Percentiles rank a stretch among this genome's conserved stretches.
Conservation (phyloP, 2,329 filamentous ascomycete genomes). For the Camptophora hylomeconis region DNA sequence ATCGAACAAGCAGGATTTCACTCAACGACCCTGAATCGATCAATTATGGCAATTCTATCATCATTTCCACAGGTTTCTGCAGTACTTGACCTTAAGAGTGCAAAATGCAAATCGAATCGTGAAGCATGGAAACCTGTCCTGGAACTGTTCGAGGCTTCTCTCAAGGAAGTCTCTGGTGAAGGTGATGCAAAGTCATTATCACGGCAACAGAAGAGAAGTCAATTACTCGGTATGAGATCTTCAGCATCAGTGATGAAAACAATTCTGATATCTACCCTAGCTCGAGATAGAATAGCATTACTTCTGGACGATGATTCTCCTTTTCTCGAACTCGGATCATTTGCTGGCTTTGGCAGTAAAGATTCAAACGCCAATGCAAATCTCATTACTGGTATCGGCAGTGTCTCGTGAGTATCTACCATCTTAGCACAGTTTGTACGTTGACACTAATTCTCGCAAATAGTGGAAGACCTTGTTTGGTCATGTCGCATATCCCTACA, state of each 20-base stretch:
- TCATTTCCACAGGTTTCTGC: constrained; percentile 5
- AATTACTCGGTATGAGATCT: constrained; percentile 21
- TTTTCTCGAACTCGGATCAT: constrained; percentile 27
- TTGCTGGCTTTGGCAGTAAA: constrained; percentile 23
- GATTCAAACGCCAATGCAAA: constrained; percentile 27
- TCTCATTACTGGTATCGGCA: constrained; percentile 27
- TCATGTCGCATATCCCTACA: constrained; percentile 31
- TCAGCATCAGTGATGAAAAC: too few relatives aligned
- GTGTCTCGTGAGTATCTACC: constrained; percentile 16
- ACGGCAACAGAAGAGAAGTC: constrained; percentile 20
- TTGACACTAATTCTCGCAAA: too few relatives aligned
- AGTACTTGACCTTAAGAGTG: constrained; percentile 14
- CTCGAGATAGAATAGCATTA: constrained; percentile 26
- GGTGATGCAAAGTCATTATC: constrained; percentile 20
- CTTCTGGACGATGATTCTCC: constrained; percentile 27
- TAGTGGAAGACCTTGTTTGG: constrained; percentile 25
- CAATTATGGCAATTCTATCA: too few relatives aligned
- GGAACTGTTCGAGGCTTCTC: constrained; percentile 18
- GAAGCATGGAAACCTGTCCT: constrained; percentile 22
- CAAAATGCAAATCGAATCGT: constrained; percentile 14
- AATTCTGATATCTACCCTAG: too few relatives aligned
- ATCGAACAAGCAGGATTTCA: too few relatives aligned
- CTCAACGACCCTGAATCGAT: too few relatives aligned
- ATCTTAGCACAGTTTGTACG: too few relatives aligned
- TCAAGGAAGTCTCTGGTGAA: constrained; percentile 20